A percentile compares a stretch with the other conserved stretches of the same genome.
These are phyloP conservation scores for Ceratocystis destructans DNA, from an alignment of 2,329 filamentous ascomycete genomes.

Conservation along the genomic window DNA sequence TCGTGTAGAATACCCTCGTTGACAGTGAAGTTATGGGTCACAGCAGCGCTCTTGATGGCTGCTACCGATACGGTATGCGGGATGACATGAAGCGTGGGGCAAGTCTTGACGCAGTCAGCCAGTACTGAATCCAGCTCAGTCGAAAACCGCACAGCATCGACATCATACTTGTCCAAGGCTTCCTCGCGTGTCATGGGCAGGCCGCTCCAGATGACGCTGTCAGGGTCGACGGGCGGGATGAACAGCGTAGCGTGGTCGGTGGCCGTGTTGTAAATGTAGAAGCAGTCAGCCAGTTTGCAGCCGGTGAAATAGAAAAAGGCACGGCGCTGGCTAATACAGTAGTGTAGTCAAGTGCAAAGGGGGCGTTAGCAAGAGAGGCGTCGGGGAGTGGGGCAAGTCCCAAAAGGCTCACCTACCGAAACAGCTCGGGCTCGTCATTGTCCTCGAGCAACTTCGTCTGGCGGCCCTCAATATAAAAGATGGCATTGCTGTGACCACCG, in stretches of 20 bases:
- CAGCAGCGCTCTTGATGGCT: constrained; percentile 58
- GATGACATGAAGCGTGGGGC: constrained; percentile 57
- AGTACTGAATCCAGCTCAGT: constrained; percentile 65
- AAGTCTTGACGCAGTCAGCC: constrained; percentile 33
- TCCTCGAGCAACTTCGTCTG: constrained; percentile 74
- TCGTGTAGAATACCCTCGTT: constrained; percentile 43
- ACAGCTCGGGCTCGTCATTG: constrained; percentile 69
- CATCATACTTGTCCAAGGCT: constrained; percentile 62
- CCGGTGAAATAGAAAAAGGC: constrained; percentile 94
- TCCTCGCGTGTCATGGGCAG: constrained; percentile 66
- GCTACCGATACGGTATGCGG: constrained; percentile 59
- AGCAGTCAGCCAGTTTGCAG: constrained; percentile 64
- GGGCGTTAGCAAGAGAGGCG: not conserved
- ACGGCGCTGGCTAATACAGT: constrained; percentile 57
- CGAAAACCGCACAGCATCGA: constrained; percentile 62
- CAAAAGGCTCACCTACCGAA: constrained; percentile 42
- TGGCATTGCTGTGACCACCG: constrained; percentile 45
- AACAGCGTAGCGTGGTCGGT: constrained; percentile 66
- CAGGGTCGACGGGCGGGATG: constrained; percentile 78
- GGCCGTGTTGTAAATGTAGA: constrained; percentile 66
- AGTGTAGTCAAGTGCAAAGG: not conserved
- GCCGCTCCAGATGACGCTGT: constrained; percentile 85
- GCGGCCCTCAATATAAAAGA: constrained; percentile 81
- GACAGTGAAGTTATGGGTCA: constrained; percentile 43
- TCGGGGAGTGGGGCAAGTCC: not conserved